phyloP scores from a whole-genome alignment of 192 early-diverging fungal species.

The Coemansia sp. region DNA sequence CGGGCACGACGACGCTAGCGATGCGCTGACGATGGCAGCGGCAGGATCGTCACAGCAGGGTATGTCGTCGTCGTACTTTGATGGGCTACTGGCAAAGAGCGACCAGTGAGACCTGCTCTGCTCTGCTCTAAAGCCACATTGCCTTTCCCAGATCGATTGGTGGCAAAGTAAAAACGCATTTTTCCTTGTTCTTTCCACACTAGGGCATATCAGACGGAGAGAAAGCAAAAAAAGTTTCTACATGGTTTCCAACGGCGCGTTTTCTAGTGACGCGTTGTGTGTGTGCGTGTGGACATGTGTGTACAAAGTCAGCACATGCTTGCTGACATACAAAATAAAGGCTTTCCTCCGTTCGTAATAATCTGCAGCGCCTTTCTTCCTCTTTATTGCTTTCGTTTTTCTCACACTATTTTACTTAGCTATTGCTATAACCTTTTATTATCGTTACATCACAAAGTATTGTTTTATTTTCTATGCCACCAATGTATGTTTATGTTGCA shows the following conservation, averaged over 20 bases:
- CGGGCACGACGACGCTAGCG: slow-evolving; percentile 14
- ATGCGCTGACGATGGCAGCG: slow-evolving; percentile 13
- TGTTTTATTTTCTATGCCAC: neutral
- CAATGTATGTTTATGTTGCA: neutral
- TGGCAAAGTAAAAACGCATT: neutral
- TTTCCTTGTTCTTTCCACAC: neutral
- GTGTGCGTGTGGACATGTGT: neutral
- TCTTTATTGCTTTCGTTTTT: slow-evolving; percentile 13
- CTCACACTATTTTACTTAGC: slow-evolving; percentile 7
- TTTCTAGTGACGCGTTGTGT: too few species aligned
- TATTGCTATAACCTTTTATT: neutral
- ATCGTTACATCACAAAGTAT: slow-evolving; percentile 6
- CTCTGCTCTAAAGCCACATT: neutral
- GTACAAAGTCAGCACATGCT: neutral
- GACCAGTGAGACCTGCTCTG: slow-evolving; percentile 23
- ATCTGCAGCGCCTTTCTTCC: slow-evolving; percentile 9
- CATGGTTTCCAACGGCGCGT: too few species aligned
- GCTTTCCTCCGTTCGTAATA: slow-evolving; percentile 3
- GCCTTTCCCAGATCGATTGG: neutral
- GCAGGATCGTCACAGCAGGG: slow-evolving; percentile 32
- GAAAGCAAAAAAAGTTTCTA: neutral
- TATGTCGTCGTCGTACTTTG: slow-evolving; percentile 49
- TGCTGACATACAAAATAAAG: slow-evolving; percentile 1
- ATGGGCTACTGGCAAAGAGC: slow-evolving; percentile 40
- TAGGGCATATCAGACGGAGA: neutral